Conservation (phyloP, 176 grass and related monocot species). For the Themeda triandra region DNA sequence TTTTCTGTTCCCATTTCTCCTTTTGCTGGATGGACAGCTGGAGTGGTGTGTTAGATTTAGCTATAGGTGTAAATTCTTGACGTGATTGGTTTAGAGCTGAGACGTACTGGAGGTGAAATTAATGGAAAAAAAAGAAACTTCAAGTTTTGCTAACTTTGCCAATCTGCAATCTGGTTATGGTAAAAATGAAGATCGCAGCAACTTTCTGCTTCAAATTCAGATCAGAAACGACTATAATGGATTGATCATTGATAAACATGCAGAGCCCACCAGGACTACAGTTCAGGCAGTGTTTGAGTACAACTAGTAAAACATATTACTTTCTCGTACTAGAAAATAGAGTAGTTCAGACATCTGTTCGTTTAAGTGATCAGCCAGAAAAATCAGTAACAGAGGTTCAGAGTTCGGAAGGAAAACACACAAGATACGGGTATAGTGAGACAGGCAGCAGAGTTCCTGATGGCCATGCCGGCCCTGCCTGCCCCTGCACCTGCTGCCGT, state of each 20-base stretch:
- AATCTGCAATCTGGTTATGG: background rate
- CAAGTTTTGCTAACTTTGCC: background rate
- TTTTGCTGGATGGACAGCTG: too few relatives aligned
- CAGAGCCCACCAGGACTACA: background rate
- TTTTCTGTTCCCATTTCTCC: background rate
- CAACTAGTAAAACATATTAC: too few relatives aligned
- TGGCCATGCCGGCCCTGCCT: background rate
- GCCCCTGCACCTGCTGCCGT: background rate
- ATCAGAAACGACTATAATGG: background rate
- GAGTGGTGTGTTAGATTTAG: conserved; percentile 41
- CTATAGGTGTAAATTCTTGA: conserved; percentile 32
- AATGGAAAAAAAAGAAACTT: background rate
- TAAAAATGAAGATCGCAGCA: background rate
- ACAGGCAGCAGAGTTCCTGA: background rate
- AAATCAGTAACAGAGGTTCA: background rate
- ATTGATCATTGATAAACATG: background rate
- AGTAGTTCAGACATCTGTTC: background rate
- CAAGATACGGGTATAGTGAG: background rate
- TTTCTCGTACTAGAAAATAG: too few relatives aligned
- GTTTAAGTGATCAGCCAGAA: background rate
- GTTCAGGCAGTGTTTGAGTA: background rate
- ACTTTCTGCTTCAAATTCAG: background rate
- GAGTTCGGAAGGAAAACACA: background rate
- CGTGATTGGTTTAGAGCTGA: conserved; percentile 21
- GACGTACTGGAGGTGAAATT: conserved; percentile 2